Evolutionary conservation across 495 filamentous ascomycete species (phyloP), one percentile per base, ranked within the genome.

Genomic region (Venustampulla echinocandica): DNA sequence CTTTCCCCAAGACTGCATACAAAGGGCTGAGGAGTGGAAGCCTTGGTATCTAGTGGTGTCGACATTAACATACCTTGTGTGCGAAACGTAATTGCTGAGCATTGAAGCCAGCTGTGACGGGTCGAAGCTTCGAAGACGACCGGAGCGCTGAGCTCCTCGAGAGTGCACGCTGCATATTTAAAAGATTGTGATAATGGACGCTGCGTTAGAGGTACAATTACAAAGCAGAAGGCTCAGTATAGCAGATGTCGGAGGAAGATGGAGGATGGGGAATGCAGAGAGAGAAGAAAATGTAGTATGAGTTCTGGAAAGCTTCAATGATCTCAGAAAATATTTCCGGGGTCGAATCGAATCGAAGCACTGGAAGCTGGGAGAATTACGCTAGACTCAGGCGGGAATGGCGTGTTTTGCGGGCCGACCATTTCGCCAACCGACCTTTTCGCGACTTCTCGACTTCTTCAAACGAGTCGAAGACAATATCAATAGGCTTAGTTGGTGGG

Each of bases 31-130:
- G n/a, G n/a, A n/a, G n/a, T n/a, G n/a, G n/a, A n/a, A n/a, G n/a
- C n/a, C n/a, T n/a, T n/a, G 42, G n/a, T 37, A 11, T 38, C 7
- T 5, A 13, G 6, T n/a, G 3, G 32, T 24, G 17, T 34, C 14
- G n/a, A 30, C 9, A 22, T 17, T 37, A 20, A 66, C 78, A 52
- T 70, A 90, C 87, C 86, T 95, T 95, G 77, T 95, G 89, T 46
- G 87, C 85, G 64, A 89, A 95, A 56, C 89, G 76, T 66, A 90
- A 79, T 69, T 94, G 89, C 65, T 90, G 87, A 45, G 84, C 61
- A 66, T 69, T 80, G 53, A 81, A 64, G 50, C 72, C 73, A 54
- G 52, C 42, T 34, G 54, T 45, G 17, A 58, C 18, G 23, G 56
- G 52, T 22, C 80, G 69, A 73, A 81, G 64, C 39, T 47, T 58